Percentiles rank a stretch among this genome's conserved stretches.
Conservation (phyloP, 441 rosid species). For the Capsella rubella region DNA sequence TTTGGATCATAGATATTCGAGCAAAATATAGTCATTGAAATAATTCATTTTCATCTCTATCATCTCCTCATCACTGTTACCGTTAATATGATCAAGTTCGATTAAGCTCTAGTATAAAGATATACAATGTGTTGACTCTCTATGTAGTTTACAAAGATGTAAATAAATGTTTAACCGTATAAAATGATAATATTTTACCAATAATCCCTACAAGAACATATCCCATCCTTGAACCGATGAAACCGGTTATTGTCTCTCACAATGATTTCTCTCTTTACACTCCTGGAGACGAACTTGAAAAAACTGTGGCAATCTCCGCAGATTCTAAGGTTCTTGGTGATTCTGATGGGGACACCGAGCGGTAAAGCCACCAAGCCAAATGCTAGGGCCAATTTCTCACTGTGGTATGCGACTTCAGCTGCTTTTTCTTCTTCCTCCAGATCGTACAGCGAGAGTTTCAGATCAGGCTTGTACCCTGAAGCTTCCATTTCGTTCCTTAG, state of each 20-base stretch:
- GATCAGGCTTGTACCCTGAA: slow-evolving; percentile 72
- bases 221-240: slow-evolving; percentile 65
- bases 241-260: slow-evolving; percentile 89
- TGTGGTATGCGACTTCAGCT: slow-evolving; percentile 76
- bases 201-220: slow-evolving; percentile 77
- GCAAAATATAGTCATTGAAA: no score
- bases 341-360: slow-evolving; percentile 70
- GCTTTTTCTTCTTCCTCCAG: slow-evolving; percentile 90
- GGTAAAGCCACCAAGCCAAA: slow-evolving; percentile 76
- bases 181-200: slow-evolving; percentile 53
- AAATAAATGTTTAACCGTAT: neutral
- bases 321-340: slow-evolving; percentile 86
- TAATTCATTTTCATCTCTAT: no score
- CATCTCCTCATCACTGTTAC: no score
- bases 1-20: no score
- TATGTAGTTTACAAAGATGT: neutral
- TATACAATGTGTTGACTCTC: neutral
- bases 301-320: slow-evolving; percentile 90
- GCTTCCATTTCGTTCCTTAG: slow-evolving; percentile 66
- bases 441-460: slow-evolving; percentile 69
- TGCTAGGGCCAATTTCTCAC: slow-evolving; percentile 90
- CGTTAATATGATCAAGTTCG: no score
- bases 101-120: neutral
- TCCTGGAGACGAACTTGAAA: slow-evolving; percentile 74
- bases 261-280: slow-evolving; percentile 65